phyloP scores from a whole-genome alignment of 352 stramenopile species.

The Phytophthora ohioensis region DNA sequence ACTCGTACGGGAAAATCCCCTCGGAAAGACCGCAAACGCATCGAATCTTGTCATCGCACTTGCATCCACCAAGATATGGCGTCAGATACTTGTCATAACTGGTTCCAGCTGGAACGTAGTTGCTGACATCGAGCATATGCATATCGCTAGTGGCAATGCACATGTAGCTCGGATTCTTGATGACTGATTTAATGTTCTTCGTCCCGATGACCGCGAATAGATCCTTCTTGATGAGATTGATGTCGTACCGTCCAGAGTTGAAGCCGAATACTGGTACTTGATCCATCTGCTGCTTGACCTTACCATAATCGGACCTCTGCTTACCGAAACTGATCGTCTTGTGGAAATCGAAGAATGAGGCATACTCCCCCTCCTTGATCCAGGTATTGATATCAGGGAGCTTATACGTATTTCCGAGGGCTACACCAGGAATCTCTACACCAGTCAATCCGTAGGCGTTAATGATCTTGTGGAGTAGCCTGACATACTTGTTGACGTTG shows the following conservation, averaged over 20 bases:
- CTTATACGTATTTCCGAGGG: constrained; percentile 5
- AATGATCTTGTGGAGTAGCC: not conserved
- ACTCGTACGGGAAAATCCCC: constrained; percentile 36
- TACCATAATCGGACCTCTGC: not conserved
- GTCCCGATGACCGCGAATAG: constrained; percentile 28
- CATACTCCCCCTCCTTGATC: constrained; percentile 6
- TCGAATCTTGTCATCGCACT: constrained; percentile 44
- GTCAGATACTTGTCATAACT: constrained; percentile 39
- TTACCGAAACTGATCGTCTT: not conserved
- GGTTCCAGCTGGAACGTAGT: constrained; percentile 42
- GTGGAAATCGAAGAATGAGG: constrained; percentile 5
- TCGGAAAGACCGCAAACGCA: constrained; percentile 29
- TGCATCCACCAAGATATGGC: constrained; percentile 42
- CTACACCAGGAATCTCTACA: not conserved
- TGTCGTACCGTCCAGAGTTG: constrained; percentile 1
- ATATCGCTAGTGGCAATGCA: constrained; percentile 35
- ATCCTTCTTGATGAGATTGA: constrained; percentile 48
- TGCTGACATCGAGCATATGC: constrained; percentile 46
- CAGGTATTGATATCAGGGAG: constrained; percentile 8
- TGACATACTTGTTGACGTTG: not conserved
- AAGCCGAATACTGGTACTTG: constrained; percentile 31
- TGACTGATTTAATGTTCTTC: constrained; percentile 26
- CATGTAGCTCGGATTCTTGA: constrained; percentile 45
- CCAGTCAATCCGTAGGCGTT: constrained; percentile 1
- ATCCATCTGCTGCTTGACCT: not conserved